Base-by-base conservation (phyloP, 2,329 filamentous ascomycete species). In the Claviceps citrina region DNA sequence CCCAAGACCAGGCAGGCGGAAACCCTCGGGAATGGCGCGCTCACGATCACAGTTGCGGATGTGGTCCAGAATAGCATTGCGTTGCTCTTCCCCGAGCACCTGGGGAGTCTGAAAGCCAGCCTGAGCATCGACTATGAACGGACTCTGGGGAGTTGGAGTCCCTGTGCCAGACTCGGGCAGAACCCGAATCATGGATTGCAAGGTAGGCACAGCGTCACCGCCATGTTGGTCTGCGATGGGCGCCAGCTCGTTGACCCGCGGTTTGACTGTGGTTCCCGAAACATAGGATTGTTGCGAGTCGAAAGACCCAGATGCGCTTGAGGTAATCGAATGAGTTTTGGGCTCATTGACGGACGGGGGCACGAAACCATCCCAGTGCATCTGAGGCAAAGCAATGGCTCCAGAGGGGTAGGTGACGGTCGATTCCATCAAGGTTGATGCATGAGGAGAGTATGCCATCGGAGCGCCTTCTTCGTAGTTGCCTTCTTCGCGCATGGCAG, bases 281-380 rank as follows among this genome's bases (percentile, higher is more conserved):
- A 70, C 68, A 59, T 78, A 82, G 7, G 76, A 72, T 39, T 68
- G 66, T 46, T 78, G 76, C 22, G 74, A 73, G 42, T 85, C 82
- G 50, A 81, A 81, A 22, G 80, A 78, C 40, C 68, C 72, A 18
- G 73, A 71, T 30, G 71, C 63, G 50, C 69, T 78, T 5, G 80
- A 79, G 15, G 76, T 69, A 51, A 83, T 77, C 19, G 83, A 83
- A 51, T 84, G 78, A 36, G 83, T 69, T 63, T 89, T 89, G 40
- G 78, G 67, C 53, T 93, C 81, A 28, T 73, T 65, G 24, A 76
- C 72, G 16, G 71, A 64, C 50, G 80, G 76, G 22, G 82, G 71
- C 65, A 93, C 75, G 67, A 91, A 91, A 30, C 78, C 75, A 54
- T 95, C 89, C 89, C 89, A 96, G 44, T 86, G 81, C 65, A 87